phyloP scores from a whole-genome alignment of 2,329 filamentous ascomycete species.

The Beauveria bassiana region DNA sequence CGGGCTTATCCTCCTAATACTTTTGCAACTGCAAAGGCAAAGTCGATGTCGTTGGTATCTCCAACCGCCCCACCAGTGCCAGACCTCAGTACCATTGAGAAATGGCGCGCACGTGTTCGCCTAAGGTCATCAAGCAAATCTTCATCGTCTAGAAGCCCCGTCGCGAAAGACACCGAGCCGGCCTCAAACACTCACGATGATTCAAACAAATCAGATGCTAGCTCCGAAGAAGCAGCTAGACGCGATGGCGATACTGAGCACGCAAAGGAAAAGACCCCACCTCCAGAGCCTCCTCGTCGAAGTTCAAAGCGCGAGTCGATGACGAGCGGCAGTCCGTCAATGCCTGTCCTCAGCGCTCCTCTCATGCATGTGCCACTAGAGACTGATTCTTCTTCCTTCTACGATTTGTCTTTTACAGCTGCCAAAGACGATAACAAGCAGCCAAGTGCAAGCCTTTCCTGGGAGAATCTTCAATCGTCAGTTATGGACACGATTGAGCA shows the following conservation, averaged over 20 bases:
- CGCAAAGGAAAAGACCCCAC: constrained; percentile 7
- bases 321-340: constrained; percentile 11
- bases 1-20: constrained; percentile 31
- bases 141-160: neutral
- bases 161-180: neutral
- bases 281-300: constrained; percentile 22
- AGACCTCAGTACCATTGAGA: constrained; percentile 26
- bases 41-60: constrained; percentile 21
- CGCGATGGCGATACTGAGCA: neutral
- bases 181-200: neutral
- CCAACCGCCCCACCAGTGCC: constrained; percentile 22
- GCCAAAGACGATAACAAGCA: neutral
- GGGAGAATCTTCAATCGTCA: constrained; percentile 16
- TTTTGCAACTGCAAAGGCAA: constrained; percentile 20
- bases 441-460: constrained; percentile 12
- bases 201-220: neutral
- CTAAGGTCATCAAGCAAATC: constrained; percentile 15
- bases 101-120: constrained; percentile 23
- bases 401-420: neutral
- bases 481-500: constrained; percentile 16
- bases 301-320: constrained; percentile 20
- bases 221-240: neutral
- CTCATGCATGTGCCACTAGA: neutral
- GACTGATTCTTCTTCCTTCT: neutral
- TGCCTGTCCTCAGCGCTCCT: neutral